Percentiles rank a stretch among this genome's conserved stretches.
Evolutionary conservation across 371 early-diverging fungal genomes (phyloP).

Genomic region (Mucor piriformis): DNA sequence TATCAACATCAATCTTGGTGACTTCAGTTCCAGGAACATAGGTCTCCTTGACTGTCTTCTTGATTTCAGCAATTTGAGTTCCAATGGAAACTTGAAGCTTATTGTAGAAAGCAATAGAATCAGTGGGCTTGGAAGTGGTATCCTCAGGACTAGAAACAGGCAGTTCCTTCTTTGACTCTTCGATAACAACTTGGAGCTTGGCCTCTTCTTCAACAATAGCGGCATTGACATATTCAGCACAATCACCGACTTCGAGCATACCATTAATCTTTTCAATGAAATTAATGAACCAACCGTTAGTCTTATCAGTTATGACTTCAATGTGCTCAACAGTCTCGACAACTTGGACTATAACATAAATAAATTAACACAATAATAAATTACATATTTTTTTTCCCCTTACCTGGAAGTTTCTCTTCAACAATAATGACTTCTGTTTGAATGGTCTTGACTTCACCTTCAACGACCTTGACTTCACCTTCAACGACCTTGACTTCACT

Average conservation of each 20-base stretch:
- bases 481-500: too few species aligned
- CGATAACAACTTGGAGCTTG: conserved; percentile 7
- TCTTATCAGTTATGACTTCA: background rate
- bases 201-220: conserved; percentile 15
- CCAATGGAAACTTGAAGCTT: conserved; percentile 11
- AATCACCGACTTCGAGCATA: conserved; percentile 13
- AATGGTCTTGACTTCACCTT: too few species aligned
- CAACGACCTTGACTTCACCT: too few species aligned
- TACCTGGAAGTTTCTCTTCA: background rate
- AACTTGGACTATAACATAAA: background rate
- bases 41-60: conserved; percentile 16
- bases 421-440: background rate
- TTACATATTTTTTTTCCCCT: too few species aligned
- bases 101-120: conserved; percentile 11
- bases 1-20: conserved; percentile 5
- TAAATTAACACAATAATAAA: background rate
- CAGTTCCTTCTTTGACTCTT: conserved; percentile 9
- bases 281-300: conserved; percentile 13
- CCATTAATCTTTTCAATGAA: conserved; percentile 15
- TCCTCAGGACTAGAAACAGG: background rate
- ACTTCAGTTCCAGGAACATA: background rate
- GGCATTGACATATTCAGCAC: conserved; percentile 14
- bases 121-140: background rate
- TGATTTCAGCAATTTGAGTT: conserved; percentile 14
- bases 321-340: background rate